Evolutionary conservation across 2,329 filamentous ascomycete genomes (phyloP), one percentile per base, ranked within the genome.

Genomic region (Cercospora sp.): DNA sequence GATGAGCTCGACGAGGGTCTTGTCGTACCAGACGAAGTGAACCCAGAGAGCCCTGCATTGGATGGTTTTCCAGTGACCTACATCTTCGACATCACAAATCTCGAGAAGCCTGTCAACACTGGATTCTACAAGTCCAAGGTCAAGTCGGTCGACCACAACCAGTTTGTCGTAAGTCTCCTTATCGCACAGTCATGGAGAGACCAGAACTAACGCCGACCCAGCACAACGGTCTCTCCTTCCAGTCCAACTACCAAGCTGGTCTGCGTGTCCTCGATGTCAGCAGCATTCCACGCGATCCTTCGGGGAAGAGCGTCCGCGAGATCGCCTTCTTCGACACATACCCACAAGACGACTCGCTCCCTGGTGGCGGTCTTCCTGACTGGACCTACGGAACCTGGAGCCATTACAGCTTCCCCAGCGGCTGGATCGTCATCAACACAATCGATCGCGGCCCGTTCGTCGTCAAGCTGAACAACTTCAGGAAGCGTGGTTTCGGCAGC

Each of bases 1-100:
- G 85, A 87, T 69, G 85, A 87, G 73, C 79, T 83, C 16, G 85
- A 87, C 66, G 85, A 87, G 39, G 69, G 67, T n/a, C 62, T 65
- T 7, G 64, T 67, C 62, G 61, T 51, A 3, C 64, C 67, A 1
- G 48, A 59, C 13, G 39, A 28, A 23, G 66, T 59, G 26, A 67
- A 69, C 53, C 67, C 67, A 16, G 63, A 64, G 31, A 65, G 67
- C 30, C 69, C 69, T 16, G 64, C 67, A 16, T 36, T 55, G 20
- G 69, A 70, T 28, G 67, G 67, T 18, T 69, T 70, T 55, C 67
- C 69, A 5, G 69, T 69, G 1, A 86, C 83, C 0, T 86, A 84
- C 74, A 84, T 86, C 73, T 84, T 82, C 75, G 83, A 85, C 74
- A 83, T 86, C 67, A 74, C 77, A 5, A 76, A 80, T 64, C 79